These are phyloP conservation scores for Penicillium dipodomyicola DNA, from an alignment of 495 filamentous ascomycete species.

Conservation along the genomic window DNA sequence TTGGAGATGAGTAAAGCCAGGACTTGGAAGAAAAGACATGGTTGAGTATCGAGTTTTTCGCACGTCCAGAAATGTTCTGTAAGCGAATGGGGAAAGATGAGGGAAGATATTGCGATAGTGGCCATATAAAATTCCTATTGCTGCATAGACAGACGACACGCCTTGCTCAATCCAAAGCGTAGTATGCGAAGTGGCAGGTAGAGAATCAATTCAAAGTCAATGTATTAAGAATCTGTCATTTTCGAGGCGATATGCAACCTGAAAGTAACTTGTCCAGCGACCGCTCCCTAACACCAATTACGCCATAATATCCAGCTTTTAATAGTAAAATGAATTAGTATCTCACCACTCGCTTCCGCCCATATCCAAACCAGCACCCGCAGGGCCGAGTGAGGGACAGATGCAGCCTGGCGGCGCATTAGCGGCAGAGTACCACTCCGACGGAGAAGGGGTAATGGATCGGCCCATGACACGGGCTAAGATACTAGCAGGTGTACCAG, in stretches of 20 bases:
- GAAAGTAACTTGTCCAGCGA: not conserved
- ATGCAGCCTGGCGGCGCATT: conserved; percentile 27
- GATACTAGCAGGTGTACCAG: conserved; percentile 16
- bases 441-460: conserved; percentile 14
- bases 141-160: too few relatives aligned
- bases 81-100: too few relatives aligned
- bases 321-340: conserved; percentile 9
- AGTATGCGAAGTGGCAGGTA: not conserved
- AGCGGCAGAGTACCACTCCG: conserved; percentile 15
- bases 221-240: not conserved
- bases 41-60: too few relatives aligned
- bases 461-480: conserved; percentile 27
- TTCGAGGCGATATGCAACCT: conserved; percentile 2
- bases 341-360: conserved; percentile 11
- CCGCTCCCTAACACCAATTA: conserved; percentile 2
- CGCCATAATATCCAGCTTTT: conserved; percentile 1
- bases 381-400: conserved; percentile 24
- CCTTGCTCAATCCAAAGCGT: too few relatives aligned
- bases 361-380: conserved; percentile 9
- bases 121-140: too few relatives aligned
- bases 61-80: too few relatives aligned
- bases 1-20: too few relatives aligned
- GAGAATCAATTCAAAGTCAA: not conserved
- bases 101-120: too few relatives aligned
- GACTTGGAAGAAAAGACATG: too few relatives aligned